Percentiles rank a stretch among this genome's conserved stretches.
These are phyloP conservation scores for Boletus bicolor DNA, from an alignment of 768 basidiomycete genomes.

Conservation along the genomic window DNA sequence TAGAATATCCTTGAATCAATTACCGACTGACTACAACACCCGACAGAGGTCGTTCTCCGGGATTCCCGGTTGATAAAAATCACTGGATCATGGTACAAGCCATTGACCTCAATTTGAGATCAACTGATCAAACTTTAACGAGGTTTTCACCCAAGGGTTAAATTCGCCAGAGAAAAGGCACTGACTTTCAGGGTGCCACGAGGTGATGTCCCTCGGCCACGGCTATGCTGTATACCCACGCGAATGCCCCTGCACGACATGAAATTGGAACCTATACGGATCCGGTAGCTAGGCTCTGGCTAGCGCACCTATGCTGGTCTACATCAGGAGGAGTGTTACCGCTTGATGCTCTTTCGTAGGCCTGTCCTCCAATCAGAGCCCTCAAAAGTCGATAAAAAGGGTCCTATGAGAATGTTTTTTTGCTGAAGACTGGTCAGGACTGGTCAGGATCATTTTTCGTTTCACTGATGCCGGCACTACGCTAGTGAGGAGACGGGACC, in stretches of 20 bases:
- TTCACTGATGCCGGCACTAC: too few species aligned
- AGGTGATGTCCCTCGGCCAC: background rate
- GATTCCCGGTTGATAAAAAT: constrained; percentile 11
- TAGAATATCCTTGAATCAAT: background rate
- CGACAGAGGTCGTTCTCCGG: constrained; percentile 8
- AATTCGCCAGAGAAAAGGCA: background rate
- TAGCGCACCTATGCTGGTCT: background rate
- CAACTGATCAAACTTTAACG: background rate
- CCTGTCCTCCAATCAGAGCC: too few species aligned
- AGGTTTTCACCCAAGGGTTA: constrained; percentile 9
- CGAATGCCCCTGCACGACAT: background rate
- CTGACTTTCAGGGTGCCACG: background rate
- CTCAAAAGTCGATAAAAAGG: too few species aligned
- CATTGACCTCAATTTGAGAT: background rate
- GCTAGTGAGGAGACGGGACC: constrained; percentile 8
- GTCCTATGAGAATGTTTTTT: too few species aligned
- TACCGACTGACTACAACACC: background rate
- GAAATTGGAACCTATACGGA: background rate
- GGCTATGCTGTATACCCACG: background rate
- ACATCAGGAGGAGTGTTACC: too few species aligned
- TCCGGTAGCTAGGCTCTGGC: background rate
- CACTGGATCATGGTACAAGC: background rate
- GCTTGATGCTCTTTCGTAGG: too few species aligned
- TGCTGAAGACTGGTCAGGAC: too few species aligned
- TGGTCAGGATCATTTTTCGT: too few species aligned